Conservation (phyloP, 1,284 basidiomycete species). For the Rhodotorula sp. region DNA sequence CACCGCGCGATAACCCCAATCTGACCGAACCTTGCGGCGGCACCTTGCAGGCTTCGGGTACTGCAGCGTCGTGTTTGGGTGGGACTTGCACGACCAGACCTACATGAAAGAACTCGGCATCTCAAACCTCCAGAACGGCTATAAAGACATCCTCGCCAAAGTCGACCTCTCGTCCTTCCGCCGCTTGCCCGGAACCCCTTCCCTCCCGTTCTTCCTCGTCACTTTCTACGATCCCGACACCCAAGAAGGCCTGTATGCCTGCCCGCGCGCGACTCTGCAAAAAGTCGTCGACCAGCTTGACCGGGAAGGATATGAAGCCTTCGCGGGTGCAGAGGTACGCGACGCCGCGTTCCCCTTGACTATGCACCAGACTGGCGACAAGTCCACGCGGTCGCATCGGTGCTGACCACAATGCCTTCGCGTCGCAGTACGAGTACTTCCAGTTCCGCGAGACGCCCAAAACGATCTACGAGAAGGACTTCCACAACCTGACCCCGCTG, state of each 20-base stretch:
- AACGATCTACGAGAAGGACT: conserved; percentile 72
- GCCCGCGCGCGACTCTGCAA: conserved; percentile 78
- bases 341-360: conserved; percentile 47
- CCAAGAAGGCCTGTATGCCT: conserved; percentile 67
- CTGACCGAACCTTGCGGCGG: too few species aligned
- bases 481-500: conserved; percentile 68
- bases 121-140: conserved; percentile 86
- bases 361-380: too few species aligned
- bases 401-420: too few species aligned
- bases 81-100: conserved; percentile 63
- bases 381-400: too few species aligned
- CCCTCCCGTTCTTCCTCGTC: conserved; percentile 82
- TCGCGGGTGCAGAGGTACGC: conserved; percentile 58
- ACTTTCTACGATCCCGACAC: conserved; percentile 84
- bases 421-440: conserved; percentile 84
- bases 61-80: conserved; percentile 65
- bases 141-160: conserved; percentile 69
- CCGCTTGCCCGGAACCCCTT: conserved; percentile 51
- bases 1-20: neutral
- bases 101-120: conserved; percentile 78
- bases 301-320: conserved; percentile 43
- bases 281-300: conserved; percentile 56
- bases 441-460: conserved; percentile 64
- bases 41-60: conserved; percentile 12
- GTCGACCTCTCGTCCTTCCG: conserved; percentile 53